Base-by-base conservation (phyloP, 1,139 yeast genomes). In the Entelexis paramagnoliae region DNA sequence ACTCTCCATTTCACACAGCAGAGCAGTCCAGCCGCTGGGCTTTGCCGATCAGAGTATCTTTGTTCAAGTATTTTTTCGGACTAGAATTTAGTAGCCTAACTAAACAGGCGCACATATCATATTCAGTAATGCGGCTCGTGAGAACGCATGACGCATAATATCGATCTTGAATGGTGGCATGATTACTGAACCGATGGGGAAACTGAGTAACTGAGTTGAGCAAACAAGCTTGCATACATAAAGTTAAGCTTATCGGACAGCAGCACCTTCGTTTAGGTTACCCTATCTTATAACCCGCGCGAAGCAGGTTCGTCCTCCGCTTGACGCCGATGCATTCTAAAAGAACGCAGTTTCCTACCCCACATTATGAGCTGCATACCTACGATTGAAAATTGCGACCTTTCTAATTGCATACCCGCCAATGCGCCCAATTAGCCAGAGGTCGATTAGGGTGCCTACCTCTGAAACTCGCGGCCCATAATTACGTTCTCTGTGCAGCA, bases 81-180 rank as follows among this genome's bases (percentile, higher is more conserved):
- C 19, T 22, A 20, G 28, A 36, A 16, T 4, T 4, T 22, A 22
- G 41, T 22, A 20, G 16, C 30, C n/a, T 24, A 30, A 24, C 42
- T 26, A 4, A 24, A 39, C 13, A 8, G 14, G 13, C 24, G 29
- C 26, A 22, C 45, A 17, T 40, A 16, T 24, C 33, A 16, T 28
- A 16, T 29, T 28, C 45, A 29, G 45, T 19, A 29, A 29, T 28
- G 36, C 36, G 20, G 41, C 28, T 14, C 7, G 29, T 42, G 46
- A 14, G 36, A 36, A 42, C 46, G 46, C 46, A 42, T 42, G 28
- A 42, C 16, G 36, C 46, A 42, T 42, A 32, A 30, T 30, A 19
- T 20, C 28, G 36, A 30, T 42, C 36, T 22, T 22, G 17, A 20
- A 4, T 32, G 36, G 46, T 32, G 36, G 46, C 46, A 42, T 32